Evolutionary conservation across 768 basidiomycete species (phyloP), one percentile per base, ranked within the genome.

Genomic region (Auricularia sp.): DNA sequence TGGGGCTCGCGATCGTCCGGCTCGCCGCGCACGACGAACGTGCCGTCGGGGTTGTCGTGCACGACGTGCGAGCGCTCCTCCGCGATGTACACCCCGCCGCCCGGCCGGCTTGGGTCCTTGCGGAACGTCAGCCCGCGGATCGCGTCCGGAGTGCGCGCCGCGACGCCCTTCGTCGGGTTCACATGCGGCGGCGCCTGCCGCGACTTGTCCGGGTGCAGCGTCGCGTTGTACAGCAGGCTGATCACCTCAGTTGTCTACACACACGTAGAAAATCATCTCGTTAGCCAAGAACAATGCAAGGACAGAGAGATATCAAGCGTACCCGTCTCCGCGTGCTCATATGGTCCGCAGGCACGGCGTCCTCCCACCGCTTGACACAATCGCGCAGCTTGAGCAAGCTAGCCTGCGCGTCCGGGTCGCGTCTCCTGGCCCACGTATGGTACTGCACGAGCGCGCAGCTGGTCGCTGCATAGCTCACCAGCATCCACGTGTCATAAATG

Each of bases 251-350:
- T 86, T 0, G 91, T 93, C 91, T 94, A 73, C 69, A 47, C 11
- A 61, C 62, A 67, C 18, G 54, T 2, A 29, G 29, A 1, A 62
- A 64, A 51, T 36, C 43, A 44, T 44, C 43, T 18, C 10, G 47
- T 51, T 18, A 51, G 47, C 21, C 7, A 54, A 61, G 59, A 34
- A 23, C 42, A 21, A 44, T 65, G 56, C 36, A 60, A 63, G 61
- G 64, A 65, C 71, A 74, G 65, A 64, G 62, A 68, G 68, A 12
- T n/a, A 64, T 16, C 29, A 42, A 3, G 56, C 92, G 70, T 58
- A 78, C 81, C 87, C 96, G 96, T 68, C 93, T 86, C 76, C 93
- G 84, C 21, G 90, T 87, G 51, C 90, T 92, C 92, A 95, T 95
- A 76, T 98, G 94, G 68, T 97, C 94, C 60, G 90, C 88, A 65